phyloP scores from a whole-genome alignment of 352 stramenopile species.

The Phytophthora kernoviae region DNA sequence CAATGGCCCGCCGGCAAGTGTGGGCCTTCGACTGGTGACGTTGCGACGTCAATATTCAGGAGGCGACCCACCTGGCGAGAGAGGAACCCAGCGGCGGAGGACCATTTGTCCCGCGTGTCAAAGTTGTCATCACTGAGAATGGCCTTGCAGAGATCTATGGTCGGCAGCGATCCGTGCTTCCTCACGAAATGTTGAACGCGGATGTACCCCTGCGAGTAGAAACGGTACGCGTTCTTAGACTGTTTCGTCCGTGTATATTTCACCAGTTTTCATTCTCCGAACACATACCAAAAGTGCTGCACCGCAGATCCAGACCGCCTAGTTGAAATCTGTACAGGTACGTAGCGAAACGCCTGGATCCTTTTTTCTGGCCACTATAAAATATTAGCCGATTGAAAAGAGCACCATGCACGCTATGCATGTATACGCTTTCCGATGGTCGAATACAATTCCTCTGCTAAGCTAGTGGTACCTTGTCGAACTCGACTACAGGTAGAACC shows the following conservation, averaged over 20 bases:
- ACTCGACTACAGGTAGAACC: no score
- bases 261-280: slow-evolving; percentile 22
- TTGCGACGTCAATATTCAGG: neutral
- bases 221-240: neutral
- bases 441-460: no score
- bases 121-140: slow-evolving; percentile 4
- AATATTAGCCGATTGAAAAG: no score
- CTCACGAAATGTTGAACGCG: slow-evolving; percentile 10
- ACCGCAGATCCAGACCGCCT: slow-evolving; percentile 16
- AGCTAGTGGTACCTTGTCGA: no score
- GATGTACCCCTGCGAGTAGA: slow-evolving; percentile 1
- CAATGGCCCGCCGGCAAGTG: slow-evolving; percentile 3
- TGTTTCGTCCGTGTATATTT: slow-evolving; percentile 9
- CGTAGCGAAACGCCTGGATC: slow-evolving; percentile 7
- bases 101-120: neutral
- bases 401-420: no score
- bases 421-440: no score
- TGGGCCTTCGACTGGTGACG: neutral
- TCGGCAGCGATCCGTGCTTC: neutral
- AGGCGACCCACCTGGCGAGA: neutral
- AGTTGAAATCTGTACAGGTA: slow-evolving; percentile 3
- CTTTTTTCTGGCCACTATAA: slow-evolving; percentile 2
- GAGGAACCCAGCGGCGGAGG: neutral
- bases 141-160: neutral
- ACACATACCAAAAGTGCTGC: neutral